Percentiles rank a stretch among this genome's conserved stretches.
Evolutionary conservation across 2,329 filamentous ascomycete species (phyloP).

Genomic region (Pseudogymnoascus sp.): DNA sequence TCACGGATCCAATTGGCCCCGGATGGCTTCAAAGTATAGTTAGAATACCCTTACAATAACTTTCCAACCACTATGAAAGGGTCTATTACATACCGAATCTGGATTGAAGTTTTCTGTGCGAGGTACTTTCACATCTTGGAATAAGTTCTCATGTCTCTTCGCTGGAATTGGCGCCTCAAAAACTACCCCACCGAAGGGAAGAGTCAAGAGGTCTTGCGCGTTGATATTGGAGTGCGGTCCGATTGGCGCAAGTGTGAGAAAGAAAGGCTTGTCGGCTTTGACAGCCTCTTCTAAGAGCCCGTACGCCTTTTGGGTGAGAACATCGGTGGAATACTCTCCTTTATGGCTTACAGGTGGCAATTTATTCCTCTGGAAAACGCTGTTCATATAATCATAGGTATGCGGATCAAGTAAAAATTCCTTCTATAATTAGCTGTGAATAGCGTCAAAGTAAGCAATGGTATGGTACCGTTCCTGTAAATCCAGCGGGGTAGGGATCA

Average conservation of each 20-base stretch:
- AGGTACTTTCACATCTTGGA: conserved; percentile 50
- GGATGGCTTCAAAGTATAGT: conserved; percentile 25
- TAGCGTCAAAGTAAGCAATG: conserved; percentile 43
- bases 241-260: conserved; percentile 56
- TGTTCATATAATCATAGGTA: conserved; percentile 61
- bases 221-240: conserved; percentile 54
- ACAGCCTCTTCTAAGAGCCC: conserved; percentile 55
- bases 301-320: conserved; percentile 50
- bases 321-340: conserved; percentile 41
- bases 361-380: conserved; percentile 52
- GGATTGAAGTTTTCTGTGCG: conserved; percentile 61
- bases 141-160: conserved; percentile 53
- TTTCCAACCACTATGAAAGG: neutral
- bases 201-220: conserved; percentile 27
- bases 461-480: conserved; percentile 33
- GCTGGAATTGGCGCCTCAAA: conserved; percentile 44
- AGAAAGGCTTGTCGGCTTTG: conserved; percentile 50
- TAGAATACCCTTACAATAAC: conserved; percentile 6
- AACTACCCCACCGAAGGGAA: neutral
- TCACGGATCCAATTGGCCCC: conserved; percentile 41
- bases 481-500: conserved; percentile 48
- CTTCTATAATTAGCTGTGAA: conserved; percentile 29
- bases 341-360: conserved; percentile 47
- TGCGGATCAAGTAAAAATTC: conserved; percentile 56
- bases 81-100: conserved; percentile 34